These are phyloP conservation scores for Alternaria ventricosa DNA, from an alignment of 2,329 filamentous ascomycete species.

Conservation along the genomic window DNA sequence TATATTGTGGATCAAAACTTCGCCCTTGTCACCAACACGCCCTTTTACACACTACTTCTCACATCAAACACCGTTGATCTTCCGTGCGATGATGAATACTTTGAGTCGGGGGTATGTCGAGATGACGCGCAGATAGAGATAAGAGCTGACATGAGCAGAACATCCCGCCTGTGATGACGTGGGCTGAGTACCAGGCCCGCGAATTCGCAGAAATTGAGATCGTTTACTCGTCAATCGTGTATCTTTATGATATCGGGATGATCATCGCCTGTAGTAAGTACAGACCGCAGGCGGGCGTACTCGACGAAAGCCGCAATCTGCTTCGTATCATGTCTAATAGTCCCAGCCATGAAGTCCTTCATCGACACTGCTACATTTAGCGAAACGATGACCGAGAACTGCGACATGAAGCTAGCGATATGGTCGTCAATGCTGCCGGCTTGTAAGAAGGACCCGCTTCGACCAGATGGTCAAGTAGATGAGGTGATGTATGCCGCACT, in stretches of 20 bases:
- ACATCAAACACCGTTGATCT: slow-evolving; percentile 71
- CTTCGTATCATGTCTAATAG: slow-evolving; percentile 4
- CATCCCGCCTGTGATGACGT: slow-evolving; percentile 52
- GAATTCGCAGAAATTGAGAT: slow-evolving; percentile 74
- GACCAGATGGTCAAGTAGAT: slow-evolving; percentile 72
- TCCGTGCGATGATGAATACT: slow-evolving; percentile 81
- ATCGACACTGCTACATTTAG: slow-evolving; percentile 26
- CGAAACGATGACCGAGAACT: slow-evolving; percentile 68
- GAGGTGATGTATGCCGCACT: slow-evolving; percentile 69
- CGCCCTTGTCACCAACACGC: slow-evolving; percentile 75
- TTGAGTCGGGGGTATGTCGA: slow-evolving; percentile 47
- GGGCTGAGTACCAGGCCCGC: slow-evolving; percentile 76
- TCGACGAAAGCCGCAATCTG: not conserved
- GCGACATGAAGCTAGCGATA: slow-evolving; percentile 68
- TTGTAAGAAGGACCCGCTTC: slow-evolving; percentile 72
- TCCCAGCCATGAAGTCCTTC: slow-evolving; percentile 57
- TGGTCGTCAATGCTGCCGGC: slow-evolving; percentile 81
- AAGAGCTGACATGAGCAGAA: slow-evolving; percentile 21
- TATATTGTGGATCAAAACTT: slow-evolving; percentile 81
- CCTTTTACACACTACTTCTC: slow-evolving; percentile 69
- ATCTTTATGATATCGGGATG: slow-evolving; percentile 77
- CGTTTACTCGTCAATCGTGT: slow-evolving; percentile 82
- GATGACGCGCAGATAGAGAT: not conserved
- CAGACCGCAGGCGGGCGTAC: not conserved
- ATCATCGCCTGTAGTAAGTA: slow-evolving; percentile 67